phyloP scores from a whole-genome alignment of 2,329 filamentous ascomycete genomes.

The Calonectria montana region DNA sequence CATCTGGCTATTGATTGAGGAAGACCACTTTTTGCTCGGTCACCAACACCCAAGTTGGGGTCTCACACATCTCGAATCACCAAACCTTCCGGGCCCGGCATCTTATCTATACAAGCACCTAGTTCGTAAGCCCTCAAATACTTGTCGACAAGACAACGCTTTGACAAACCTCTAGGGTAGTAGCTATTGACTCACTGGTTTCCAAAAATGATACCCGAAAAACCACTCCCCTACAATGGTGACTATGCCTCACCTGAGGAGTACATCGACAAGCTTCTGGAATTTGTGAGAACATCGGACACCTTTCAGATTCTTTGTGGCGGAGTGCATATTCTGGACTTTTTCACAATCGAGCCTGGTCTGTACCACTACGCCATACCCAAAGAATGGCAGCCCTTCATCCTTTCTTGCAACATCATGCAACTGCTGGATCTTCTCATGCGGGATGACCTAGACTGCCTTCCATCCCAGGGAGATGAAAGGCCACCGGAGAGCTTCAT shows the following conservation, averaged over 20 bases:
- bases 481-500: conserved; percentile 69
- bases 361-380: conserved; percentile 84
- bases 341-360: conserved; percentile 87
- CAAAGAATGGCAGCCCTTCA: conserved; percentile 83
- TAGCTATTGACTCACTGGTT: conserved; percentile 19
- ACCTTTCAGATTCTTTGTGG: conserved; percentile 92
- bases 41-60: background rate
- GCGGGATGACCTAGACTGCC: conserved; percentile 73
- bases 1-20: background rate
- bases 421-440: conserved; percentile 84
- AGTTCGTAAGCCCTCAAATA: background rate
- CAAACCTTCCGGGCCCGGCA: too few relatives aligned
- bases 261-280: conserved; percentile 82
- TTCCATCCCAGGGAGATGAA: conserved; percentile 40
- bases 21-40: background rate
- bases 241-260: conserved; percentile 78
- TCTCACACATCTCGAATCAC: background rate
- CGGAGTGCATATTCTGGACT: conserved; percentile 96
- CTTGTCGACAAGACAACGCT: background rate
- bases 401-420: conserved; percentile 77
- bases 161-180: conserved; percentile 37
- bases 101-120: background rate
- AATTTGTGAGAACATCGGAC: conserved; percentile 79
- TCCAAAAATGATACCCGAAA: conserved; percentile 58
- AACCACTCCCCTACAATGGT: conserved; percentile 74